phyloP scores from a whole-genome alignment of 768 basidiomycete species.

The Russula lepida region DNA sequence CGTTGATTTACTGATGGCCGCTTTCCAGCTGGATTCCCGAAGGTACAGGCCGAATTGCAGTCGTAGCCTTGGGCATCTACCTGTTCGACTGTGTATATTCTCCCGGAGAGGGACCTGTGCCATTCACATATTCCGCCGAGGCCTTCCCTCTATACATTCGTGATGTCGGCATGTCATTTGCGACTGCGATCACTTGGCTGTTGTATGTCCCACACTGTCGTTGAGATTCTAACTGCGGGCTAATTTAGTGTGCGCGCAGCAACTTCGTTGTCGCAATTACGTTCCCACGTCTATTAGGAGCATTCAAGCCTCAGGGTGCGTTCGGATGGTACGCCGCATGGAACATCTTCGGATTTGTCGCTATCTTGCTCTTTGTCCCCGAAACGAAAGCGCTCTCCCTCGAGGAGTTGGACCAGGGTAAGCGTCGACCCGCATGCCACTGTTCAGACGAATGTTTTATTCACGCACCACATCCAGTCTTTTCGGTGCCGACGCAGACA shows the following conservation, averaged over 20 bases:
- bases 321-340: constrained; percentile 69
- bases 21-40: constrained; percentile 34
- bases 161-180: constrained; percentile 71
- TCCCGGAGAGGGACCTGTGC: constrained; percentile 85
- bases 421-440: background rate
- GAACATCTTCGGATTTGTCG: constrained; percentile 49
- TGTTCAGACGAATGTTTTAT: background rate
- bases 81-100: constrained; percentile 64
- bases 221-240: background rate
- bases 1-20: background rate
- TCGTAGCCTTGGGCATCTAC: constrained; percentile 48
- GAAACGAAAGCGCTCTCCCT: constrained; percentile 64
- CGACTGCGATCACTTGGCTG: constrained; percentile 55
- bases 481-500: constrained; percentile 41
- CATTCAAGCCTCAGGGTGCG: constrained; percentile 61
- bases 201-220: constrained; percentile 24
- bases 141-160: constrained; percentile 80
- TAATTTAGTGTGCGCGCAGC: background rate
- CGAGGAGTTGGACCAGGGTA: constrained; percentile 54
- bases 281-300: constrained; percentile 57
- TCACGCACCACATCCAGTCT: constrained; percentile 30
- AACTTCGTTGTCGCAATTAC: constrained; percentile 45
- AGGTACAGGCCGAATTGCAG: constrained; percentile 35
- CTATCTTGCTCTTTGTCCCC: constrained; percentile 55
- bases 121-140: constrained; percentile 87